Evolutionary conservation across 2,329 filamentous ascomycete genomes (phyloP), one percentile per base, ranked within the genome.

Genomic region (Amesomyces nigricolor): DNA sequence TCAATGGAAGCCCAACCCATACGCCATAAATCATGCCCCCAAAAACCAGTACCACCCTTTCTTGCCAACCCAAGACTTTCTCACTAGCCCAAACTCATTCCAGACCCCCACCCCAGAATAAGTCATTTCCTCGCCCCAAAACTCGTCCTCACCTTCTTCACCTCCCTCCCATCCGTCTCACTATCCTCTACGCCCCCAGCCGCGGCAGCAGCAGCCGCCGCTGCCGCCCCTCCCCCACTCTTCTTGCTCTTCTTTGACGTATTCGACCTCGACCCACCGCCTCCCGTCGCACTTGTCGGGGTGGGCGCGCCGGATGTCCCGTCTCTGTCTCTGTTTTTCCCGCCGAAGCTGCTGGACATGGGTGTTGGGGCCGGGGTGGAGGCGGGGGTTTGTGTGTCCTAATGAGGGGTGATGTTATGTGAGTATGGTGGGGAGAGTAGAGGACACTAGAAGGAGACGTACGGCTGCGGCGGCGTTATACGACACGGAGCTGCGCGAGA

Each of bases 401-500:
- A 64, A 58, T 61, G 19, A 16, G 43, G 29, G 10, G 8, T 9
- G 6, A 26, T 26, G 22, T 4, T 10, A 6, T 7, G 40, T 44
- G 11, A 51, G 39, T 29, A 17, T 13, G 1, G 11, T 26, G 19
- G 37, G 17, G 39, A 37, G 39, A 42, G 22, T 5, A 17, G 35
- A 40, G 7, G 32, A 47, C 7, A 54, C 17, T 19, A 14, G 56
- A 54, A 32, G 30, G 37, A n/a, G n/a, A 46, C 43, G 11, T 39
- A 59, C 47, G 54, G 58, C 59, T 70, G 57, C 65, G 45, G 69
- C 67, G 37, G 70, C 69, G 58, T 81, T 79, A 62, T 84, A 84
- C 1, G 81, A 85, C 39, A 85, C 75, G n/a, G 83, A 82, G 16
- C 81, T 82, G 62, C 78, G 73, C 56, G 83, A 82, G 70, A 92